phyloP scores from a whole-genome alignment of 2,329 filamentous ascomycete genomes.

The Geosmithia morbida region DNA sequence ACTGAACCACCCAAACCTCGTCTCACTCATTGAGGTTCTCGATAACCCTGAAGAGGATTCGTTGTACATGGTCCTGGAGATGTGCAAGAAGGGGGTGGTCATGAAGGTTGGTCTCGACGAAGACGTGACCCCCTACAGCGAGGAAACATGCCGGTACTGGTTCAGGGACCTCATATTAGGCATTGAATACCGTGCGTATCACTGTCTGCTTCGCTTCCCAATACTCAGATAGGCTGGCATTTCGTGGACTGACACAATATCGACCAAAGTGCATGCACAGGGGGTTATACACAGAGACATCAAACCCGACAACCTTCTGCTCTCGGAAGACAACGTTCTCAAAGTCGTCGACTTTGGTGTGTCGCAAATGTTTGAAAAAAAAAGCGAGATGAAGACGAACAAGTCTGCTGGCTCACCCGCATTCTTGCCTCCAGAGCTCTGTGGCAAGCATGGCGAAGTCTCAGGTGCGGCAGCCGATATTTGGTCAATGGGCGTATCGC shows the following conservation, averaged over 20 bases:
- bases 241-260: conserved; percentile 4
- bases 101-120: conserved; percentile 93
- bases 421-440: conserved; percentile 87
- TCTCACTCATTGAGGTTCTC: conserved; percentile 82
- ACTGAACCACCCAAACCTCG: conserved; percentile 86
- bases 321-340: conserved; percentile 83
- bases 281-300: conserved; percentile 94
- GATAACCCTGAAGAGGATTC: conserved; percentile 94
- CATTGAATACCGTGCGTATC: conserved; percentile 69
- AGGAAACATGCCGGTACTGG: conserved; percentile 76
- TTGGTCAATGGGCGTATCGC: conserved; percentile 94
- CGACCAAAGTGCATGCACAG: conserved; percentile 63
- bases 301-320: conserved; percentile 89
- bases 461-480: conserved; percentile 86
- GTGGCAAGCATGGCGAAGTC: conserved; percentile 73
- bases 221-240: background rate
- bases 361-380: conserved; percentile 92
- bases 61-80: conserved; percentile 95
- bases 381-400: conserved; percentile 70
- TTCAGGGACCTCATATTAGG: conserved; percentile 90
- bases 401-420: conserved; percentile 93
- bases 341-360: conserved; percentile 99
- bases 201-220: background rate
- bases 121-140: conserved; percentile 64
- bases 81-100: conserved; percentile 95